These are phyloP conservation scores for Aspergillus hancockii DNA, from an alignment of 495 filamentous ascomycete genomes.

Conservation along the genomic window DNA sequence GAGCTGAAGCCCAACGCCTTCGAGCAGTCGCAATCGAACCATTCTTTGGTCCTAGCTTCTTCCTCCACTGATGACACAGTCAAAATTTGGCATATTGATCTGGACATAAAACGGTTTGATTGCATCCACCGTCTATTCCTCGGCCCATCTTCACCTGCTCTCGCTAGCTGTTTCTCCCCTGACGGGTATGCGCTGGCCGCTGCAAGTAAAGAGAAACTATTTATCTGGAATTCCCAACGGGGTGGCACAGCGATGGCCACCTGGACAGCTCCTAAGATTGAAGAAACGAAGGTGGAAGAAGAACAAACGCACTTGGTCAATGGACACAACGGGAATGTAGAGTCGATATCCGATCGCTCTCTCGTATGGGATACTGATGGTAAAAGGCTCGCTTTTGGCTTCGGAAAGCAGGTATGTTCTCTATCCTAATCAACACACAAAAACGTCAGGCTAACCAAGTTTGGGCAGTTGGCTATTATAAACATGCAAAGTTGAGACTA, in stretches of 20 bases:
- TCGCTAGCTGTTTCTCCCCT: slow-evolving; percentile 67
- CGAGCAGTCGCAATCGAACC: slow-evolving; percentile 24
- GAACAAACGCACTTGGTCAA: slow-evolving; percentile 32
- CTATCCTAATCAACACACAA: not conserved
- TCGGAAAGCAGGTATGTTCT: slow-evolving; percentile 64
- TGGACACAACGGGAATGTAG: slow-evolving; percentile 42
- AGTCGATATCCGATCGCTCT: slow-evolving; percentile 45
- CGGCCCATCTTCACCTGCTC: slow-evolving; percentile 51
- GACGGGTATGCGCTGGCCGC: slow-evolving; percentile 72
- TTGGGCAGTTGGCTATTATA: slow-evolving; percentile 43
- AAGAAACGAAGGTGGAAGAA: slow-evolving; percentile 33
- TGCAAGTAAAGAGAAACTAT: slow-evolving; percentile 61
- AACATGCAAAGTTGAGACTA: slow-evolving; percentile 44
- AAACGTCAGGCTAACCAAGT: slow-evolving; percentile 12
- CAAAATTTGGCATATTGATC: slow-evolving; percentile 67
- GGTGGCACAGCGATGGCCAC: slow-evolving; percentile 64
- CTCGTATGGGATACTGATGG: slow-evolving; percentile 78
- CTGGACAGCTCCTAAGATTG: slow-evolving; percentile 50
- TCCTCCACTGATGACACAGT: slow-evolving; percentile 62
- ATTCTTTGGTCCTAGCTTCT: slow-evolving; percentile 42
- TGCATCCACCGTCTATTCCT: slow-evolving; percentile 51
- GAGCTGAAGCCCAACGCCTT: slow-evolving; percentile 39
- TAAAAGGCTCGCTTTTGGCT: slow-evolving; percentile 71
- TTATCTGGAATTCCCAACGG: slow-evolving; percentile 73
- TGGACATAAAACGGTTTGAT: slow-evolving; percentile 58